Evolutionary conservation across 345 rosid genomes (phyloP), one percentile per base, ranked within the genome.

Genomic region (Hibiscus trionum): DNA sequence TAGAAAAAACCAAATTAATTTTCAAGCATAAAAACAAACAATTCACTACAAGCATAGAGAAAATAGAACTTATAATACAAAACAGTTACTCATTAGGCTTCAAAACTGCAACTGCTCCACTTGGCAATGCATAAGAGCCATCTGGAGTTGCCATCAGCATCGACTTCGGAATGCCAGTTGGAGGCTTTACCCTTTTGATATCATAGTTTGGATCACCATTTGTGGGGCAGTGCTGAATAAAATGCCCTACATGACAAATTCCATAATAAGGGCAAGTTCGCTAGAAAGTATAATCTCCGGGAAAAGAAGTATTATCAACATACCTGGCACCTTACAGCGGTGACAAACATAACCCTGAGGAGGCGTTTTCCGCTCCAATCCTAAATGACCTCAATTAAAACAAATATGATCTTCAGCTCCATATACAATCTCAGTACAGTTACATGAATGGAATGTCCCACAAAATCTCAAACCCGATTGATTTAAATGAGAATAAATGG

Each of bases 211-310:
- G 99, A 79, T 96, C 98, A 58, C 99, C 99, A 77, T 96, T 93
- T 60, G 99, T 96, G 68, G 98, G 97, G 64, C 98, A 96, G 75
- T 96, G 99, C 84, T 96, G 99, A 75, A 96, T 93, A 80, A 88
- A 93, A 84, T 96, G 99, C 24, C 99, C 99, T 95, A 85, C 72
- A 67, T 35, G 31, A 47, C 42, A 49, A 72, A 72, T 27, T 12
- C 7, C 61, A 62, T n/a, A 72, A 67, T 46, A 63, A 75, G 73
- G 39, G 50, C 39, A 67, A 11, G 14, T 15, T 73, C 8, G n/a
- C 33, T 10, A 65, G 53, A 7, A 55, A 12, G 16, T 7, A 72
- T 10, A 71, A 58, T 50, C 17, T 27, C 70, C n/a, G 27, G 63
- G 11, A 10, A 31, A 62, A 53, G 8, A 16, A 70, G 21, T 44